These are phyloP conservation scores for Rhizophagus clarus DNA, from an alignment of 192 early-diverging fungal genomes.

Conservation along the genomic window DNA sequence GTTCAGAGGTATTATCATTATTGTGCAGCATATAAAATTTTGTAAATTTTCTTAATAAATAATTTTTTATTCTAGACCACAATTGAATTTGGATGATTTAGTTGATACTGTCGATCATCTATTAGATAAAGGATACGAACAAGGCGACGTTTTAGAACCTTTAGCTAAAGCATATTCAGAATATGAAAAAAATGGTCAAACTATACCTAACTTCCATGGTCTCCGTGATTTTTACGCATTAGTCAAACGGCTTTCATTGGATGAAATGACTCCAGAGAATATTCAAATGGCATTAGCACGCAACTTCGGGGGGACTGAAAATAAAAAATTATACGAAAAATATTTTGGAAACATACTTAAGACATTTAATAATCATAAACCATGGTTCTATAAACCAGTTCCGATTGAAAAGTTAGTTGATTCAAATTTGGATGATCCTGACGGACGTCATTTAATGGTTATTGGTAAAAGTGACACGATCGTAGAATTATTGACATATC, in stretches of 20 bases:
- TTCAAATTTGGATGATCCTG: conserved; percentile 8
- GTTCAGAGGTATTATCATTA: neutral
- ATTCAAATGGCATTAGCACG: conserved; percentile 12
- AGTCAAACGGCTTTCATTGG: neutral
- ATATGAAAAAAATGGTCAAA: neutral
- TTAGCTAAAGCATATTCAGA: neutral
- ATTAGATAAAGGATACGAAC: neutral
- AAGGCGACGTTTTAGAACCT: neutral
- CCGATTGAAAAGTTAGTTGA: conserved; percentile 1
- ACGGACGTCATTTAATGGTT: conserved; percentile 23
- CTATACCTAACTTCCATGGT: conserved; percentile 27
- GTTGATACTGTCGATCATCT: neutral
- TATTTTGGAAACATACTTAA: conserved; percentile 2
- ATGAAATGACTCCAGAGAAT: neutral
- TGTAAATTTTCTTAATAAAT: too few relatives aligned
- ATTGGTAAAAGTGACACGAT: conserved; percentile 26
- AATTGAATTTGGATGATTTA: too few relatives aligned
- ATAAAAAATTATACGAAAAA: neutral
- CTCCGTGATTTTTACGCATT: neutral
- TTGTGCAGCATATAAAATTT: too few relatives aligned
- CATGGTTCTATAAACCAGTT: neutral
- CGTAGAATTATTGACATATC: neutral
- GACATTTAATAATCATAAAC: neutral
- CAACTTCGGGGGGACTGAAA: conserved; percentile 21
- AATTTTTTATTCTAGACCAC: neutral